Evolutionary conservation across 768 basidiomycete genomes (phyloP), one percentile per base, ranked within the genome.

Genomic region (Pisolithus marmoratus): DNA sequence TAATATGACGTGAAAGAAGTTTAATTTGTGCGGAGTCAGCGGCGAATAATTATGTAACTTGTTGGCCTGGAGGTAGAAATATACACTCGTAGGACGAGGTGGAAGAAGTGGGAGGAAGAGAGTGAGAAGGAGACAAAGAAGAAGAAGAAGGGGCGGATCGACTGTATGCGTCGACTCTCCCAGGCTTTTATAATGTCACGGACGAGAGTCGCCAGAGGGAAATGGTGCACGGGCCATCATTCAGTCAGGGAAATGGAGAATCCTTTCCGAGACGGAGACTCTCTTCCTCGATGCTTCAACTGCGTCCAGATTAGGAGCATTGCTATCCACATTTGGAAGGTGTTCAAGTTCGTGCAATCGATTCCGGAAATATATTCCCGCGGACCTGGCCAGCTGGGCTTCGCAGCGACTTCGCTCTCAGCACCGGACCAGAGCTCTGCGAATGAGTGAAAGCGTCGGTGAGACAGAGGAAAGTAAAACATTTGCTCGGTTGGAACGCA

Each of bases 141-240:
- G 23, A 38, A 46, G 51, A 43, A 41, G 54, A 44, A 45, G 38
- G 50, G 55, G 42, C 14, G 4, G 34, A 12, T 34, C 14, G 34
- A 34, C 14, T 34, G 34, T 34, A 12, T 34, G 34, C 34, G 12
- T 14, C 34, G 34, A 34, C 34, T 15, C 42, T 22, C 26, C 5
- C 43, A 15, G 17, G 43, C 43, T 29, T 34, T 34, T 45, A 45
- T 45, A 45, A 26, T 6, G 26, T 45, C 43, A 26, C 43, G 22
- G 22, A 58, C 63, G 65, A 67, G 67, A 67, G 59, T 51, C 51
- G 34, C 54, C 48, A 50, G 26, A 14, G 56, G 52, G 42, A 24
- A 31, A 56, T 54, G 61, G 62, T 63, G 66, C 66, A 67, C 66
- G 62, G 60, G 54, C 68, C 67, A 44, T 23, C 24, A 23, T 4